phyloP scores from a whole-genome alignment of 108 stramenopile species.

The Cyclostephanos invisitatus region DNA sequence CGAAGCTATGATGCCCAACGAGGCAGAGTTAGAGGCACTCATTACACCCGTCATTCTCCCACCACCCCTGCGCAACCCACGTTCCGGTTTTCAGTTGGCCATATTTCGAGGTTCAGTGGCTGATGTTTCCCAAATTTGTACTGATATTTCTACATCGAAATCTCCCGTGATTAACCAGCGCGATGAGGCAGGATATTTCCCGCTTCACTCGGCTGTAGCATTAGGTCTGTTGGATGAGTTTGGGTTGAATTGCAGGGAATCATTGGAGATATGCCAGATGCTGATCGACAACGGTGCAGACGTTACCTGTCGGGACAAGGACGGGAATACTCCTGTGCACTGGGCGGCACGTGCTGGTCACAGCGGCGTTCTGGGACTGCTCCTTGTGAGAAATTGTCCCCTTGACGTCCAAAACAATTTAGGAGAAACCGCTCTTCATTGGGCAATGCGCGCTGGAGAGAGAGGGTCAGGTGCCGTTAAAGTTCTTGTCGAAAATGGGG shows the following conservation, averaged over 20 bases:
- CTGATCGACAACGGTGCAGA: constrained; percentile 65
- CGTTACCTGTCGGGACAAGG: constrained; percentile 54
- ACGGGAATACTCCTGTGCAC: constrained; percentile 80
- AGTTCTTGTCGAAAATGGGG: constrained; percentile 72
- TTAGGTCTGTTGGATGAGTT: constrained; percentile 54
- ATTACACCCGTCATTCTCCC: constrained; percentile 18
- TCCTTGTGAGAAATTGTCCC: constrained; percentile 67
- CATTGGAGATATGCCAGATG: constrained; percentile 55
- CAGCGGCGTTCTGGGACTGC: constrained; percentile 54
- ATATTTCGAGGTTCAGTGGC: constrained; percentile 69
- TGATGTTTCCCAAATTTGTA: constrained; percentile 46
- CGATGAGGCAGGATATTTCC: constrained; percentile 65
- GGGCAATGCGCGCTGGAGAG: constrained; percentile 80
- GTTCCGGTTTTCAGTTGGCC: constrained; percentile 66
- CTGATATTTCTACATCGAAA: constrained; percentile 29
- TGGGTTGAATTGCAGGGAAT: constrained; percentile 34
- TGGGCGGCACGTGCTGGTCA: constrained; percentile 87
- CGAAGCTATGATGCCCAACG: constrained; percentile 1
- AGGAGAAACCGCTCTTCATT: constrained; percentile 87
- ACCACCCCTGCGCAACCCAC: constrained; percentile 26
- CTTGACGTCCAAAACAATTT: constrained; percentile 73
- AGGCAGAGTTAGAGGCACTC: neutral
- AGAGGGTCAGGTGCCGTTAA: constrained; percentile 54
- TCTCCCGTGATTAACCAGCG: constrained; percentile 39
- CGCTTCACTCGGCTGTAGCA: constrained; percentile 73